Conservation (phyloP, 495 filamentous ascomycete species). For the Penicillium pancosmium region DNA sequence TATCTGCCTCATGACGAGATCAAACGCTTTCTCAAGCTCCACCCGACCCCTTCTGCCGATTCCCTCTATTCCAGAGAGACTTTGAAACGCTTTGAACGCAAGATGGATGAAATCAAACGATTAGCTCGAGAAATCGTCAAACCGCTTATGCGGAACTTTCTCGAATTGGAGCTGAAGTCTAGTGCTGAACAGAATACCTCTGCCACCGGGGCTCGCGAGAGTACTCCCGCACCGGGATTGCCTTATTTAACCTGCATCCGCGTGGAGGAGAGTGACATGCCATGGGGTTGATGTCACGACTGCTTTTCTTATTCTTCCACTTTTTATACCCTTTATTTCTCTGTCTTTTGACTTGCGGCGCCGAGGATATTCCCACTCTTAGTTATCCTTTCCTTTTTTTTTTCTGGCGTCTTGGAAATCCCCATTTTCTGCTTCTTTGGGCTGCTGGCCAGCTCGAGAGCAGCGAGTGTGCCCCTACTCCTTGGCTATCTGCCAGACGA, state of each 20-base stretch:
- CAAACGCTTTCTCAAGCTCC: constrained; percentile 81
- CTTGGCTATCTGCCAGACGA: constrained; percentile 15
- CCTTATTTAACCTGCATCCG: constrained; percentile 81
- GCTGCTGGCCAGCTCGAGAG: constrained; percentile 23
- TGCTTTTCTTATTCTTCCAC: not conserved
- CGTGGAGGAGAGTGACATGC: constrained; percentile 75
- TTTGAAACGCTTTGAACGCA: constrained; percentile 77
- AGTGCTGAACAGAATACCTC: constrained; percentile 23
- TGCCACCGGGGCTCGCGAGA: constrained; percentile 17
- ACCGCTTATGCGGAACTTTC: constrained; percentile 79
- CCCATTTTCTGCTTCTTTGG: not conserved
- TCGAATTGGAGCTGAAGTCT: constrained; percentile 70
- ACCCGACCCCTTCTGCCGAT: constrained; percentile 48
- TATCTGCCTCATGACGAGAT: constrained; percentile 86
- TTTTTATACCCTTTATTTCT: not conserved
- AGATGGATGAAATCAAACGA: constrained; percentile 83
- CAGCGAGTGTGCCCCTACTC: constrained; percentile 7
- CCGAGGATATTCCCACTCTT: not conserved
- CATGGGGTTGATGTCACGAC: constrained; percentile 58
- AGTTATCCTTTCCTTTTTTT: not conserved
- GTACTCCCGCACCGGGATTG: constrained; percentile 38
- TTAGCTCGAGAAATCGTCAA: constrained; percentile 81
- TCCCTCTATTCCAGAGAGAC: constrained; percentile 75
- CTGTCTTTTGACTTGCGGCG: constrained; percentile 1
- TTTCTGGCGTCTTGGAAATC: constrained; percentile 2